Conservation (phyloP, 2,329 filamentous ascomycete species). For the Fusarium begoniae region DNA sequence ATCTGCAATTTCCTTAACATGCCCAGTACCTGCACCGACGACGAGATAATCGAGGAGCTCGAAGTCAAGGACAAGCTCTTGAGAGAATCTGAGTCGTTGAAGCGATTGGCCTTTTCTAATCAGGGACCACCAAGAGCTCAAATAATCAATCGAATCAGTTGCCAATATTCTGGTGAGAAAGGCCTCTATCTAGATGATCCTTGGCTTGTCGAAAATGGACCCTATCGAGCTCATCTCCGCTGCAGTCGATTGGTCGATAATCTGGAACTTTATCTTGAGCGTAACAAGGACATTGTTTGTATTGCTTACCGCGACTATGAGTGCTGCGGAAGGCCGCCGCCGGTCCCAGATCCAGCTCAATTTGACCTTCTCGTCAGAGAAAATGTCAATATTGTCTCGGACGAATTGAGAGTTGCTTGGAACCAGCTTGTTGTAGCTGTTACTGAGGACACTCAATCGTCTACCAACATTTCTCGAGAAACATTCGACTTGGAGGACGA, state of each 20-base stretch:
- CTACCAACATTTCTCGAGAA: rapidly evolving
- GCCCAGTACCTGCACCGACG: not conserved
- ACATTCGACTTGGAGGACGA: rapidly evolving
- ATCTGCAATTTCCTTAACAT: not conserved
- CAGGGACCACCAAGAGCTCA: not conserved
- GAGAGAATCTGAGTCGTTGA: not conserved
- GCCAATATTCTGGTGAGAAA: not conserved
- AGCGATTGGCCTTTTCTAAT: not conserved
- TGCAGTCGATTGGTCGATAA: not conserved
- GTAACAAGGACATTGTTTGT: not conserved
- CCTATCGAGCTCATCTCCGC: not conserved
- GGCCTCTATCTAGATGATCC: not conserved
- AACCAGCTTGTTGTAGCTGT: not conserved
- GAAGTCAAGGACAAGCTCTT: not conserved
- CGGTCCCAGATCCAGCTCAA: rapidly evolving
- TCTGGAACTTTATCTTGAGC: not conserved
- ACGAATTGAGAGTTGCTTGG: not conserved
- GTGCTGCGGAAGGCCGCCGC: not conserved
- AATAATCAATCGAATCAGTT: not conserved
- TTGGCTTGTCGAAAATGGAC: not conserved
- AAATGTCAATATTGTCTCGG: rapidly evolving
- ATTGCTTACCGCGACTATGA: not conserved
- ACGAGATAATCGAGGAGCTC: not conserved
- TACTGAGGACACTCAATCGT: rapidly evolving
- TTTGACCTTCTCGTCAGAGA: not conserved